Percentiles rank a stretch among this genome's conserved stretches.
These are phyloP conservation scores for Mycena rosella DNA, from an alignment of 768 basidiomycete genomes.

Conservation along the genomic window DNA sequence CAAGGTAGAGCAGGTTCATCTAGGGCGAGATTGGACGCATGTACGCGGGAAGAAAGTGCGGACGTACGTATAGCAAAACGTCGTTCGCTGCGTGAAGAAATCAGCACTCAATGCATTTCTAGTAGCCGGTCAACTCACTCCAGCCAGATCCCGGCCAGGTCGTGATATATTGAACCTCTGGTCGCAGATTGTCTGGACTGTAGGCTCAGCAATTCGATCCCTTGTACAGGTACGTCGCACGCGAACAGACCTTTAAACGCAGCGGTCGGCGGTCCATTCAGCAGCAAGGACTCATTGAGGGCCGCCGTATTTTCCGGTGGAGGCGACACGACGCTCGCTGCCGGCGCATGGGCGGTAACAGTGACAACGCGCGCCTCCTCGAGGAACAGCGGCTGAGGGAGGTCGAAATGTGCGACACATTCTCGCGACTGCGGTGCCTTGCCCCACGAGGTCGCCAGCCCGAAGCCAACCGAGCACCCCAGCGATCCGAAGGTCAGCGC, in stretches of 20 bases:
- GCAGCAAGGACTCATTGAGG: neutral
- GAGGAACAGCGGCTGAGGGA: slow-evolving; percentile 16
- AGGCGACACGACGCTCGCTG: neutral
- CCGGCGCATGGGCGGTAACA: slow-evolving; percentile 16
- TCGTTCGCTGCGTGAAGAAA: slow-evolving; percentile 57
- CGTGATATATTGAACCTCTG: slow-evolving; percentile 60
- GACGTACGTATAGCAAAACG: slow-evolving; percentile 56
- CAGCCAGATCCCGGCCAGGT: slow-evolving; percentile 63
- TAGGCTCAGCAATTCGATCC: neutral
- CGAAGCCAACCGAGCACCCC: slow-evolving; percentile 30
- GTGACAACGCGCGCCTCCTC: slow-evolving; percentile 24
- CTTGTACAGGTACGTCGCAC: neutral
- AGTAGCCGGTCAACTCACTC: slow-evolving; percentile 44
- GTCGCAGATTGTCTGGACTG: slow-evolving; percentile 55
- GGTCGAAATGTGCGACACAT: slow-evolving; percentile 33
- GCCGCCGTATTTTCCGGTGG: neutral
- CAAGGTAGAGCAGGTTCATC: slow-evolving; percentile 54
- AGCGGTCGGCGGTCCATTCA: slow-evolving; percentile 54
- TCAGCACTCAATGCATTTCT: slow-evolving; percentile 8
- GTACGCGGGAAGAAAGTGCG: neutral
- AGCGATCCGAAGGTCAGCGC: slow-evolving; percentile 22
- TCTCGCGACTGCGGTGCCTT: neutral
- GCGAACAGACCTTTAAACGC: slow-evolving; percentile 52
- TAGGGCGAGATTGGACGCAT: slow-evolving; percentile 15
- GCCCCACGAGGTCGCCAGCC: slow-evolving; percentile 22